Conservation (phyloP, 208 protist species). For the Trypanosoma congolense region DNA sequence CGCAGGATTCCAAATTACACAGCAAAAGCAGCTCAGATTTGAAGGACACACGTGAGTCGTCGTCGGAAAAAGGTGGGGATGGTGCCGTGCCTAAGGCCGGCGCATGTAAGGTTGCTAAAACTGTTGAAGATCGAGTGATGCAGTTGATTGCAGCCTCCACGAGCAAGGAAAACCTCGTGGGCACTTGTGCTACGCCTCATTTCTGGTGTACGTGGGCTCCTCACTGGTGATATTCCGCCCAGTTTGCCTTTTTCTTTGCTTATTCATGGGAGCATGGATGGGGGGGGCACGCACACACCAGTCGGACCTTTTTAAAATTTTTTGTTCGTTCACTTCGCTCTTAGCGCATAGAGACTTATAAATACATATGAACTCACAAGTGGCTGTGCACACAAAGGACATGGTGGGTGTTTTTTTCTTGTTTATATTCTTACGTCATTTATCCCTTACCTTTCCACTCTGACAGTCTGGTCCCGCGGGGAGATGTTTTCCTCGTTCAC, state of each 20-base stretch:
- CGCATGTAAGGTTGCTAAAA: slow-evolving; percentile 3
- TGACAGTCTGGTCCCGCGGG: too few species aligned
- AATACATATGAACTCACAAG: too few species aligned
- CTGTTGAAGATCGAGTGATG: slow-evolving; percentile 37
- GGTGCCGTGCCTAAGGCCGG: background rate
- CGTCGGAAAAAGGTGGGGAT: slow-evolving; percentile 5
- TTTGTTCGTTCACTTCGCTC: too few species aligned
- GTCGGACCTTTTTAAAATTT: too few species aligned
- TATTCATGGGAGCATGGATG: background rate
- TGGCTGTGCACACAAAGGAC: too few species aligned
- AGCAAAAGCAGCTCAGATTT: slow-evolving; percentile 7
- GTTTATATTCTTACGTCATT: too few species aligned
- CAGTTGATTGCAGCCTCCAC: slow-evolving; percentile 50
- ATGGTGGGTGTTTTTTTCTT: too few species aligned
- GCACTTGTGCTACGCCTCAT: slow-evolving; percentile 43
- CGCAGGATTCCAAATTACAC: background rate
- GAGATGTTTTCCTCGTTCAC: too few species aligned
- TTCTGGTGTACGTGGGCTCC: slow-evolving; percentile 65
- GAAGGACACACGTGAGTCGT: slow-evolving; percentile 1
- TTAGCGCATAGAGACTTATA: too few species aligned
- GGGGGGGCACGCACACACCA: background rate
- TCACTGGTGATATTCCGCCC: slow-evolving; percentile 48
- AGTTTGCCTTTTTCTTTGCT: background rate
- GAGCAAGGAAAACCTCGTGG: slow-evolving; percentile 38
- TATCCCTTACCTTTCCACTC: too few species aligned